These are phyloP conservation scores for Amanita pseudoporphyria DNA, from an alignment of 768 basidiomycete genomes.

Conservation along the genomic window DNA sequence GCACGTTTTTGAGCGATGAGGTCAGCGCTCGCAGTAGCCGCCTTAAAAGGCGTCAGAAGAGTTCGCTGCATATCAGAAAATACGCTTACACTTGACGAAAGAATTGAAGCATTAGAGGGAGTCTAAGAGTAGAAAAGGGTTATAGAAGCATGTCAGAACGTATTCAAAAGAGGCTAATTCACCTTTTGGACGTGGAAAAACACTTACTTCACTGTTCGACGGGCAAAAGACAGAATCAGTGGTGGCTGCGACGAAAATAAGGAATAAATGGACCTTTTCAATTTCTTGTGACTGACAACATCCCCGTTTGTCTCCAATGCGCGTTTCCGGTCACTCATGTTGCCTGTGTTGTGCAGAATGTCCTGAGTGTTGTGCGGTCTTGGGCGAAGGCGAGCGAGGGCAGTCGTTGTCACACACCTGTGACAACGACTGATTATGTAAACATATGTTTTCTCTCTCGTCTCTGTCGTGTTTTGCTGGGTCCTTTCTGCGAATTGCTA, in stretches of 20 bases:
- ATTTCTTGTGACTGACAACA: constrained; percentile 40
- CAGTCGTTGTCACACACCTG: neutral
- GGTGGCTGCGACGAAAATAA: constrained; percentile 10
- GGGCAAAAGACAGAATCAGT: constrained; percentile 10
- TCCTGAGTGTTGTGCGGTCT: neutral
- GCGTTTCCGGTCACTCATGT: constrained; percentile 63
- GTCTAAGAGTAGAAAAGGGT: constrained; percentile 48
- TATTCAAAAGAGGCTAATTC: constrained; percentile 47
- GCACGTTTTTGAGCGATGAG: constrained; percentile 79
- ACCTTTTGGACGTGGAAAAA: constrained; percentile 45
- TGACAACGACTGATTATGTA: constrained; percentile 3
- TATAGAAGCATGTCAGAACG: constrained; percentile 60
- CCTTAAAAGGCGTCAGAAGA: neutral
- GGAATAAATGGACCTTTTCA: constrained; percentile 47
- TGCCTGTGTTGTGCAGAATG: constrained; percentile 7
- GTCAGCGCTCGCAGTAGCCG: constrained; percentile 33
- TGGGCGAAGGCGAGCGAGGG: neutral
- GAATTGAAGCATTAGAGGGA: constrained; percentile 32
- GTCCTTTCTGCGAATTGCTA: constrained; percentile 9
- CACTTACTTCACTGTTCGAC: constrained; percentile 63
- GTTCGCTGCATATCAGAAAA: neutral
- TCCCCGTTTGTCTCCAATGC: constrained; percentile 47
- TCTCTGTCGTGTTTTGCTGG: constrained; percentile 21
- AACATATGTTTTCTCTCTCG: constrained; percentile 34
- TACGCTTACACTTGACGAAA: constrained; percentile 34